phyloP scores from a whole-genome alignment of 2,329 filamentous ascomycete species.

The Thelonectria rubi region DNA sequence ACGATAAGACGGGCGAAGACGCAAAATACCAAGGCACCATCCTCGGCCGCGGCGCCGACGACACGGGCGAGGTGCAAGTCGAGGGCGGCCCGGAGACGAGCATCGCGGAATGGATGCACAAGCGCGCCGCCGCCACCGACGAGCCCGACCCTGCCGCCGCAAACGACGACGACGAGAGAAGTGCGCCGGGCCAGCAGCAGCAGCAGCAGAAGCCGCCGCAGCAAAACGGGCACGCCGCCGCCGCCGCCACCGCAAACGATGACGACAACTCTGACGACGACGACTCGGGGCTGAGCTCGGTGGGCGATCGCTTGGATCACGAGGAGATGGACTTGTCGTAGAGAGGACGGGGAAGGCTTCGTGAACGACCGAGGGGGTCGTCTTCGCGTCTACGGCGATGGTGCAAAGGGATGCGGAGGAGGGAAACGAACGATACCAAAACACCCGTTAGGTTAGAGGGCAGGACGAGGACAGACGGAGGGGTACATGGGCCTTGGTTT shows the following conservation, averaged over 20 bases:
- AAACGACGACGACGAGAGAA: no score
- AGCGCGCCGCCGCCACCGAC: conserved; percentile 34
- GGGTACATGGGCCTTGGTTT: neutral
- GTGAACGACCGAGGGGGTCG: neutral
- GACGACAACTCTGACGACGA: conserved; percentile 49
- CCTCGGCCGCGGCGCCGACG: conserved; percentile 75
- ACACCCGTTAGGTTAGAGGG: no score
- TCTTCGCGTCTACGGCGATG: no score
- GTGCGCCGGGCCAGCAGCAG: conserved; percentile 6
- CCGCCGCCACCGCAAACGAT: neutral
- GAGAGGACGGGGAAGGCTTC: conserved; percentile 2
- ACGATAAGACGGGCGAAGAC: conserved; percentile 88
- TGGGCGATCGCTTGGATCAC: conserved; percentile 58
- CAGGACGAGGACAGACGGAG: neutral
- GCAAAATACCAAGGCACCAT: conserved; percentile 86
- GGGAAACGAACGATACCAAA: no score
- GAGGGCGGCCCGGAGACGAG: conserved; percentile 71
- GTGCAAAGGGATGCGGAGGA: no score
- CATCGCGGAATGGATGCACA: conserved; percentile 51
- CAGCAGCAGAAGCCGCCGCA: conserved; percentile 29
- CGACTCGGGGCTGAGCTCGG: conserved; percentile 66
- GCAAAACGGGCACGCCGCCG: conserved; percentile 32
- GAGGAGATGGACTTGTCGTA: conserved; percentile 59
- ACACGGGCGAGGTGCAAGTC: conserved; percentile 76
- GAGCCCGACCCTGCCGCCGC: neutral